Evolutionary conservation across 2,329 filamentous ascomycete genomes (phyloP), one percentile per base, ranked within the genome.

Genomic region (Penicillium sp.): DNA sequence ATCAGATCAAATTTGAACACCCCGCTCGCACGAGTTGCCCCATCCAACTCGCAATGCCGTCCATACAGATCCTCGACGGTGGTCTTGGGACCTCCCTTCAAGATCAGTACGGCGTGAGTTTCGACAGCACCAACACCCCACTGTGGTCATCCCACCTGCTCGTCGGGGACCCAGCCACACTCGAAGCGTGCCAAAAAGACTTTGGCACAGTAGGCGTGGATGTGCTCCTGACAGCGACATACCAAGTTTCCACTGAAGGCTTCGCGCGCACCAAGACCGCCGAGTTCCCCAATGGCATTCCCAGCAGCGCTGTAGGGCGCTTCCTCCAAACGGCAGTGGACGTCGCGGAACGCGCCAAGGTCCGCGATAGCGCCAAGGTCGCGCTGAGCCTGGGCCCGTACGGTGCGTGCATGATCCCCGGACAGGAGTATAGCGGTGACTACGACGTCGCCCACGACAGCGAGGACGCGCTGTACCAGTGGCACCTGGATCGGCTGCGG

Each of bases 61-160:
- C 43, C 62, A 72, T 46, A 64, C 51, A 52, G 27, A 51, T 86
- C 33, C 73, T 86, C 26, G 82, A 86, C 56, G 82, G 83, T 37
- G 82, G 82, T 6, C 73, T 86, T 15, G 82, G 83, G 21, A 86
- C 83, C 2, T 78, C 80, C 0, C 77, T 86, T 2, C 75, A 82
- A 54, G 75, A 80, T 44, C 43, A 73, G 18, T 77, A 82, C 58
- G 61, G 63, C 39, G 56, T 77, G 43, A 66, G 58, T 10, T 86
- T 85, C 59, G 64, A 67, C 36, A 60, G 47, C 26, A 43, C 66
- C 18, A 57, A 65, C 25, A 67, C 63, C 8, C 83, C 82, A 0
- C 73, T 86, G 26, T 86, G 83, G 83, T 84, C 83, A 1, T 81
- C 80, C 0, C 76, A 85, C 54, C 71, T 84, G 4, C 72, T 86